Percentiles rank a stretch among this genome's conserved stretches.
Evolutionary conservation across 495 filamentous ascomycete species (phyloP).

Genomic region (Penicillium diatomitis): DNA sequence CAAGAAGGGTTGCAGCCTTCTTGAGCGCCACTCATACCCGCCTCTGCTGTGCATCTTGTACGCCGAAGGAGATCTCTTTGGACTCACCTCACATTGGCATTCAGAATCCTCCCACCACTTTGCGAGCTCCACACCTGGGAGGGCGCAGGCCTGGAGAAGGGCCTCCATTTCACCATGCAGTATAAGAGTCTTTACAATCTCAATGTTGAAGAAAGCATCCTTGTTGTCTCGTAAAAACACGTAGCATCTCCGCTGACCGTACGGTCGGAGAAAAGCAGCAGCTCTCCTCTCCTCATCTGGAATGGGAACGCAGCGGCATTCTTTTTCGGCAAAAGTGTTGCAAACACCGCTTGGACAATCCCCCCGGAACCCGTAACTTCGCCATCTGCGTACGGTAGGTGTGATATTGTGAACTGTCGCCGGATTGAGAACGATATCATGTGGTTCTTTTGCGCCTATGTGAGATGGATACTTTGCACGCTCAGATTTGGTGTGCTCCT

Average conservation of each 20-base stretch:
- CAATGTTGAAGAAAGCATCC: conserved; percentile 12
- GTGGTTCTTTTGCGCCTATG: not conserved
- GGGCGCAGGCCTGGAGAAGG: conserved; percentile 9
- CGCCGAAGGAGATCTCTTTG: not conserved
- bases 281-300: conserved; percentile 7
- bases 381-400: not conserved
- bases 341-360: not conserved
- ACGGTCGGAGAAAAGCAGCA: conserved; percentile 6
- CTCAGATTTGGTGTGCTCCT: conserved; percentile 10
- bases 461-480: conserved; percentile 9
- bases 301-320: not conserved
- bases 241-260: not conserved
- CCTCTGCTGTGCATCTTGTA: too few relatives aligned
- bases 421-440: not conserved
- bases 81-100: conserved; percentile 3
- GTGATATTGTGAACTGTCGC: not conserved
- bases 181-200: conserved; percentile 15
- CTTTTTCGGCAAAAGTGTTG: not conserved
- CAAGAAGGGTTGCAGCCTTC: too few relatives aligned
- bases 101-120: conserved; percentile 1
- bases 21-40: too few relatives aligned
- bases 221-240: not conserved
- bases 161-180: conserved; percentile 16
- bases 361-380: not conserved
- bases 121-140: conserved; percentile 3